phyloP scores from a whole-genome alignment of 257 asterid genomes.

The Rubia yunnanensis region DNA sequence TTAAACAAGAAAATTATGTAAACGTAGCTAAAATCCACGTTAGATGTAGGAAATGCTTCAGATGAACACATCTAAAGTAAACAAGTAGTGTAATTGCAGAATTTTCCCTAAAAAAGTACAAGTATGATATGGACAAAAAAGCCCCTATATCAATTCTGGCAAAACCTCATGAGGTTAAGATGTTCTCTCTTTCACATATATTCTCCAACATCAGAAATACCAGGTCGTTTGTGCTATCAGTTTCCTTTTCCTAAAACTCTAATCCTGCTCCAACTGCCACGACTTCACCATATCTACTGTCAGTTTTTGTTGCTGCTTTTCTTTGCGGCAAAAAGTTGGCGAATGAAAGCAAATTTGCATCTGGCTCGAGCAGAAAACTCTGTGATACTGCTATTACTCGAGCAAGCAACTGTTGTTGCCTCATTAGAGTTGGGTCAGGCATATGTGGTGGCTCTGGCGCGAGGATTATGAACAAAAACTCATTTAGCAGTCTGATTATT shows the following conservation, averaged over 20 bases:
- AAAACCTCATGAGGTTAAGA: too few species aligned
- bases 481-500: constrained; percentile 82
- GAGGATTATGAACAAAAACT: constrained; percentile 45
- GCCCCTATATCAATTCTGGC: background rate
- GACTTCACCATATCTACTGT: constrained; percentile 16
- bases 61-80: background rate
- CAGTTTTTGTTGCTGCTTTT: constrained; percentile 47
- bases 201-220: too few species aligned
- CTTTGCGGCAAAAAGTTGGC: constrained; percentile 86
- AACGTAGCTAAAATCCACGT: background rate
- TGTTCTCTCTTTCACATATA: too few species aligned
- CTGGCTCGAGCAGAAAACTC: constrained; percentile 77
- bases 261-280: background rate
- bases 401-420: constrained; percentile 13
- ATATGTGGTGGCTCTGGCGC: constrained; percentile 31
- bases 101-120: background rate
- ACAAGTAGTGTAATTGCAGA: background rate
- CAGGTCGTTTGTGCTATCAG: too few species aligned
- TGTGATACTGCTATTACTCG: constrained; percentile 47
- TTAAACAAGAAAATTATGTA: background rate
- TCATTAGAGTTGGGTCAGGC: constrained; percentile 31
- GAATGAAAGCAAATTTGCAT: constrained; percentile 75
- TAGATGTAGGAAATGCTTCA: background rate
- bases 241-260: background rate
- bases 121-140: constrained; percentile 1